phyloP scores from a whole-genome alignment of 495 filamentous ascomycete species.

The Neurospora pannonica region DNA sequence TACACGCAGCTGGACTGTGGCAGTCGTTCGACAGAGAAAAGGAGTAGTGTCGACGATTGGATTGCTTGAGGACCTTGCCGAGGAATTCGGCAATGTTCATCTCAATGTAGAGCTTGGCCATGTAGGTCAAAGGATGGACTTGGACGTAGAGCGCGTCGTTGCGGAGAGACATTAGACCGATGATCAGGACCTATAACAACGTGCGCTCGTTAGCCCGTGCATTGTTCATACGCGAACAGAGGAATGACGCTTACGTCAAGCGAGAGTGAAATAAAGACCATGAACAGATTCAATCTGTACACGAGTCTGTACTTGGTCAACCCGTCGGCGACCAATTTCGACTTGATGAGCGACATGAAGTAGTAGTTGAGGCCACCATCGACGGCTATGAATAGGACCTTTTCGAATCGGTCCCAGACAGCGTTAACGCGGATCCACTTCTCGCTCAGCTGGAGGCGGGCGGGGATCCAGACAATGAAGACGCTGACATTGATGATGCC shows the following conservation, averaged over 20 bases:
- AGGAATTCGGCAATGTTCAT: slow-evolving; percentile 46
- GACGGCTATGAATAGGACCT: slow-evolving; percentile 37
- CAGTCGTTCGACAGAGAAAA: background rate
- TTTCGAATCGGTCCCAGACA: slow-evolving; percentile 43
- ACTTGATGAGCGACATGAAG: slow-evolving; percentile 38
- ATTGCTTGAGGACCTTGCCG: slow-evolving; percentile 21
- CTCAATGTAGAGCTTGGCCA: slow-evolving; percentile 44
- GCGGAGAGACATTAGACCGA: slow-evolving; percentile 21
- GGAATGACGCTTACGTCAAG: slow-evolving; percentile 31
- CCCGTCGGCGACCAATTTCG: slow-evolving; percentile 36
- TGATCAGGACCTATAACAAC: slow-evolving; percentile 12
- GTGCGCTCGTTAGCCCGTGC: background rate
- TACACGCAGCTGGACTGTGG: background rate
- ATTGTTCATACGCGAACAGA: too few species aligned
- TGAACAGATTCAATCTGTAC: slow-evolving; percentile 40
- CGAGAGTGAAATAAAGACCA: slow-evolving; percentile 38
- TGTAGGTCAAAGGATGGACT: slow-evolving; percentile 42
- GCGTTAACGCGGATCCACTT: slow-evolving; percentile 27
- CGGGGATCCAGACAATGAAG: slow-evolving; percentile 42
- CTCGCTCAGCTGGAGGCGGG: slow-evolving; percentile 27
- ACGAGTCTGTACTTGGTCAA: slow-evolving; percentile 40
- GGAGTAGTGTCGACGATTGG: background rate
- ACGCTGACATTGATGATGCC: slow-evolving; percentile 39
- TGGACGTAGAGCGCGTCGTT: slow-evolving; percentile 35
- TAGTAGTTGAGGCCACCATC: slow-evolving; percentile 38